These are phyloP conservation scores for Taiozyma onychis DNA, from an alignment of 1,139 yeast species.

Conservation along the genomic window DNA sequence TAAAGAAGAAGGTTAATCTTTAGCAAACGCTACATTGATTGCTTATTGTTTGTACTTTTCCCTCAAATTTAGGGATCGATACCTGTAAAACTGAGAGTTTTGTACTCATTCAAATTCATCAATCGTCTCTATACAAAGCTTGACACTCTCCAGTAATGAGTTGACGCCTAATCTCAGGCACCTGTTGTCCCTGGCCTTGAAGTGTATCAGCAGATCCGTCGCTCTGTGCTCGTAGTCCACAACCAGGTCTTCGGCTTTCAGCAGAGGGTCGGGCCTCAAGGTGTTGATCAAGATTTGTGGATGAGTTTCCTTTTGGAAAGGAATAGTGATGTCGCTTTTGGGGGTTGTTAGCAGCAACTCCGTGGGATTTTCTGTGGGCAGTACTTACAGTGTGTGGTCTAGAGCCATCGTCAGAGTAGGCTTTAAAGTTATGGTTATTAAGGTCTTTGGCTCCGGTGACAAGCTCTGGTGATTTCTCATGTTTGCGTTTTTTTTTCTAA, in stretches of 20 bases:
- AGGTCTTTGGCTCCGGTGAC: not conserved
- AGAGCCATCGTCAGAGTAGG: not conserved
- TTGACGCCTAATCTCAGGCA: conserved; percentile 67
- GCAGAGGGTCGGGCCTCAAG: not conserved
- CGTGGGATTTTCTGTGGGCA: not conserved
- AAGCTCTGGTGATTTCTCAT: not conserved
- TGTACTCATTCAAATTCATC: conserved; percentile 48
- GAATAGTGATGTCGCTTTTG: not conserved
- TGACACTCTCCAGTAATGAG: conserved; percentile 58
- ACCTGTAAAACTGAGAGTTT: not conserved
- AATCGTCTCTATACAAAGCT: conserved; percentile 63
- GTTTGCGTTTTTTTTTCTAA: not conserved
- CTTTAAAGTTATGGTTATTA: not conserved
- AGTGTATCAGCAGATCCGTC: not conserved
- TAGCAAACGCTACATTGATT: too few species aligned
- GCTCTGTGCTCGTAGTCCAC: not conserved
- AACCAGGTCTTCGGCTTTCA: not conserved
- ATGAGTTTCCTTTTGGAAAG: not conserved
- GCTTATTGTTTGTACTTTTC: too few species aligned
- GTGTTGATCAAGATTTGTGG: not conserved
- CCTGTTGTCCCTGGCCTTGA: conserved; percentile 22
- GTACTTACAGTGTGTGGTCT: not conserved
- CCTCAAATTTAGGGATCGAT: not conserved
- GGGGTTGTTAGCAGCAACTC: not conserved
- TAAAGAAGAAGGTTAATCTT: too few species aligned